Conservation (phyloP, 2,329 filamentous ascomycete genomes). For the Trichoderma guizhouense region DNA sequence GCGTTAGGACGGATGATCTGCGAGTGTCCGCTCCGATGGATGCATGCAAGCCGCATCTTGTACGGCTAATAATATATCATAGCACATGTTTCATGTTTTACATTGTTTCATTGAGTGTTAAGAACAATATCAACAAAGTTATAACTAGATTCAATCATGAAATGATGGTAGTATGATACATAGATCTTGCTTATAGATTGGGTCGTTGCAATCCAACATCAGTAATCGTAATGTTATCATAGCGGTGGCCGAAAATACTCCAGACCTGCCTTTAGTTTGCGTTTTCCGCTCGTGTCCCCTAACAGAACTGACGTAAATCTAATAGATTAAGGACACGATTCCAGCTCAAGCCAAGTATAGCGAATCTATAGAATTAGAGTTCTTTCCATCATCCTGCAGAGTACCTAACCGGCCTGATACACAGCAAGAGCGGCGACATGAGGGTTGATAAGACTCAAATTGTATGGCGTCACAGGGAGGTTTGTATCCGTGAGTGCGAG, state of each 20-base stretch:
- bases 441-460: conserved; percentile 69
- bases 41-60: background rate
- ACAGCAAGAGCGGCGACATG: conserved; percentile 72
- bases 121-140: background rate
- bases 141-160: background rate
- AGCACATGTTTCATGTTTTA: background rate
- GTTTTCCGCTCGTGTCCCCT: background rate
- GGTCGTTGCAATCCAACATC: background rate
- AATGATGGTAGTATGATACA: background rate
- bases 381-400: background rate
- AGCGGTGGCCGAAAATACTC: background rate
- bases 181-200: background rate
- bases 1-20: too few relatives aligned
- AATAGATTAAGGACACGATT: background rate
- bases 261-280: background rate
- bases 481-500: conserved; percentile 70
- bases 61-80: background rate
- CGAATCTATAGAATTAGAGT: background rate
- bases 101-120: background rate
- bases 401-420: conserved; percentile 41
- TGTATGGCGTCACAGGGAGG: conserved; percentile 70
- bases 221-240: background rate
- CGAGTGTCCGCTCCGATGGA: accelerated
- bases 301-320: background rate
- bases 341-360: background rate